Evolutionary conservation across 805 yeast genomes (phyloP).

Genomic region (Torulaspora gathmanii): DNA sequence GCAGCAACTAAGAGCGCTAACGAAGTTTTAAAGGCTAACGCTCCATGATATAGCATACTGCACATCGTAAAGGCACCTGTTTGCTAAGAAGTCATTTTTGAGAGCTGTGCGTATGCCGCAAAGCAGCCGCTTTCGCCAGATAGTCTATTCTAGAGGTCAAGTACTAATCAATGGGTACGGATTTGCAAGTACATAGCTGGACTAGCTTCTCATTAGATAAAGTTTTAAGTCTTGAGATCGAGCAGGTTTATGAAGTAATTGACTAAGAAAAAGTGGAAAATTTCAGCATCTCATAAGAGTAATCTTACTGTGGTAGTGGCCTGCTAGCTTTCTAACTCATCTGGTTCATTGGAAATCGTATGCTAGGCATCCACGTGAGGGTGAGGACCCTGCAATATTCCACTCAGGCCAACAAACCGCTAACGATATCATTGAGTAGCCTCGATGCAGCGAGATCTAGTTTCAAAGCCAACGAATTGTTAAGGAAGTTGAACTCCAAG

Average conservation of each 20-base stretch:
- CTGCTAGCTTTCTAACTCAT: too few species aligned
- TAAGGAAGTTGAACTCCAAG: constrained; percentile 3
- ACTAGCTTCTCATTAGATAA: background rate
- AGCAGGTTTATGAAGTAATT: background rate
- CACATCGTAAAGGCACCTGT: background rate
- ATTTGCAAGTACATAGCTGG: too few species aligned
- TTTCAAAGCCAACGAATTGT: constrained; percentile 9
- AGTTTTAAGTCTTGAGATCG: background rate
- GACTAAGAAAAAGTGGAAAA: background rate
- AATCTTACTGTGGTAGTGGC: too few species aligned
- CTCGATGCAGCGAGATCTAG: constrained; percentile 10
- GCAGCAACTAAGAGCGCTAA: constrained; percentile 28
- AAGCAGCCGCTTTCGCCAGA: background rate
- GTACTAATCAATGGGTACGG: background rate
- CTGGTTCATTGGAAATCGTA: background rate
- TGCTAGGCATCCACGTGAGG: background rate
- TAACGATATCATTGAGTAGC: background rate
- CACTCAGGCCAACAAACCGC: background rate
- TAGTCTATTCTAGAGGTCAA: background rate
- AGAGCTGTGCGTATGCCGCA: background rate
- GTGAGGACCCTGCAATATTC: background rate
- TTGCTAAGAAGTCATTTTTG: background rate
- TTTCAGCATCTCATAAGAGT: background rate
- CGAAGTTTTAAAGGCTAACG: constrained; percentile 15
- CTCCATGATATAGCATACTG: background rate